Percentiles rank a stretch among this genome's conserved stretches.
phyloP scores from a whole-genome alignment of 2,329 filamentous ascomycete genomes.

The Fusarium floridanum region DNA sequence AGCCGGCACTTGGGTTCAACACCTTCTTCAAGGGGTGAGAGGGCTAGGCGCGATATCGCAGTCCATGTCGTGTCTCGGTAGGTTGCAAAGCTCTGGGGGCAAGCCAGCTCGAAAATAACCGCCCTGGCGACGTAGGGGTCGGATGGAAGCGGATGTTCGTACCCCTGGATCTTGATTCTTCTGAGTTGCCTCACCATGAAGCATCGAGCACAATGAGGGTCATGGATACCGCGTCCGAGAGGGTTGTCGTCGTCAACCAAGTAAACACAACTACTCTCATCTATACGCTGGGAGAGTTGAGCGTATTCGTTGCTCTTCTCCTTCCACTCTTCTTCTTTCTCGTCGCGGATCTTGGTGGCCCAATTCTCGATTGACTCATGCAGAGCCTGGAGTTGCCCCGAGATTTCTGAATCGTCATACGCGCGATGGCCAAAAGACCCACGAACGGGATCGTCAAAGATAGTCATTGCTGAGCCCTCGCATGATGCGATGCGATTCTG shows the following conservation, averaged over 20 bases:
- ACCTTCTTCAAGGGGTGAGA: conserved; percentile 29
- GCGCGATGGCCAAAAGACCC: conserved; percentile 47
- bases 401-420: conserved; percentile 41
- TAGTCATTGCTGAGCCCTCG: conserved; percentile 21
- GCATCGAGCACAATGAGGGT: conserved; percentile 53
- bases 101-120: conserved; percentile 57
- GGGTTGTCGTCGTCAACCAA: conserved; percentile 36
- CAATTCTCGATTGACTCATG: conserved; percentile 41
- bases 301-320: conserved; percentile 49
- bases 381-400: conserved; percentile 23
- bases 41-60: conserved; percentile 50
- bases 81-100: conserved; percentile 49
- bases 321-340: conserved; percentile 53
- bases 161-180: conserved; percentile 52
- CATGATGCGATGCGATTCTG: conserved; percentile 34
- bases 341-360: conserved; percentile 27
- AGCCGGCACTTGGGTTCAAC: conserved; percentile 42
- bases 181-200: conserved; percentile 44
- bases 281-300: conserved; percentile 47
- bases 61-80: conserved; percentile 60
- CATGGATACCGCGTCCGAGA: conserved; percentile 37
- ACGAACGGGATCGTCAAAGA: conserved; percentile 40
- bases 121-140: conserved; percentile 48
- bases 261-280: conserved; percentile 50
- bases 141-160: conserved; percentile 57